A percentile compares a stretch with the other conserved stretches of the same genome.
Conservation (phyloP, 495 filamentous ascomycete genomes). For the Bacidia gigantensis region DNA sequence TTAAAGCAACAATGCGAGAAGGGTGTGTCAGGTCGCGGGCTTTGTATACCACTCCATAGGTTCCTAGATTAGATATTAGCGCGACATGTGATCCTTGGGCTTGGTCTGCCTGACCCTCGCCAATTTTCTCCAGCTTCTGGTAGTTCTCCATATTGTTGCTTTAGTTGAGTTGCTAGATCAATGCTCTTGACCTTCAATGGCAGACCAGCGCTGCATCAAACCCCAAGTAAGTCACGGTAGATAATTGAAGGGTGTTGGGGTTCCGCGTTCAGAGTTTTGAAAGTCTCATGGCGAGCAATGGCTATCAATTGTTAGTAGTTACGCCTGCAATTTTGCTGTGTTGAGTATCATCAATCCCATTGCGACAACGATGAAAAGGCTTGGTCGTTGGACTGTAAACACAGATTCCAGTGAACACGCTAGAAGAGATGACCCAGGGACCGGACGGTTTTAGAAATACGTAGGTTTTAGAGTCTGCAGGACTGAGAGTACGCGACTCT, state of each 20-base stretch:
- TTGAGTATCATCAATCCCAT: not conserved
- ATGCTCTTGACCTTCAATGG: no score
- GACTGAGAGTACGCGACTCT: no score
- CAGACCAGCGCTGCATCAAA: no score
- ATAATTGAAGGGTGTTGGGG: no score
- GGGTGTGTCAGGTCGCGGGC: constrained; percentile 65
- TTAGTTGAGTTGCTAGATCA: not conserved
- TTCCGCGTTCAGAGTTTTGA: no score
- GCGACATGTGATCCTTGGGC: not conserved
- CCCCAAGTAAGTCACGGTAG: no score
- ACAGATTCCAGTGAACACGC: not conserved
- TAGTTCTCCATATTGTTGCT: constrained; percentile 77
- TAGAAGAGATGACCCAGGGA: no score
- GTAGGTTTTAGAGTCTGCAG: no score
- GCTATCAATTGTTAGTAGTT: no score
- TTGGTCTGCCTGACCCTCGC: constrained; percentile 55
- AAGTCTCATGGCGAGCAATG: no score
- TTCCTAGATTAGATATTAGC: constrained; percentile 42
- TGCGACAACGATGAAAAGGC: not conserved
- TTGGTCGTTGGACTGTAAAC: not conserved
- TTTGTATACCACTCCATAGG: constrained; percentile 89
- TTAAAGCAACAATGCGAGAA: constrained; percentile 80
- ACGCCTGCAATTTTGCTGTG: no score
- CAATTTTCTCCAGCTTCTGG: constrained; percentile 99
- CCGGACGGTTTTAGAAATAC: no score